These are phyloP conservation scores for Gossypium lobatum DNA, from an alignment of 441 rosid genomes.

Conservation along the genomic window DNA sequence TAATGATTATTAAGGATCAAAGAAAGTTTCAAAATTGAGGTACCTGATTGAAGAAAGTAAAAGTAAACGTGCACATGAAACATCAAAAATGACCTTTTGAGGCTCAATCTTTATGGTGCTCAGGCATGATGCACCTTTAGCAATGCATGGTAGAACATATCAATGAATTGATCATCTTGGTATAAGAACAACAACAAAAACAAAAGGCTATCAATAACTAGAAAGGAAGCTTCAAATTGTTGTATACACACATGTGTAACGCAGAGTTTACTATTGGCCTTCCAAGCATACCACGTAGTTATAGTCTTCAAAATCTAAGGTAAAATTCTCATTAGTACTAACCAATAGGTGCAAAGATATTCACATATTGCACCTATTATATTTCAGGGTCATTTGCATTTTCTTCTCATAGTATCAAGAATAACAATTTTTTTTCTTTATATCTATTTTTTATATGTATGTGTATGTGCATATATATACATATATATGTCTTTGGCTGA, in stretches of 20 bases:
- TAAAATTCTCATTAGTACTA: background rate
- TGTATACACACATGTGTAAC: background rate
- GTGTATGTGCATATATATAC: too few species aligned
- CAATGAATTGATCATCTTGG: slow-evolving; percentile 59
- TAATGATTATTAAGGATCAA: background rate
- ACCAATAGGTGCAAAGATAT: background rate
- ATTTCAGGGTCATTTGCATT: background rate
- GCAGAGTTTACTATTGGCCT: background rate
- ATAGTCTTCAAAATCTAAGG: background rate
- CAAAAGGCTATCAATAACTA: background rate
- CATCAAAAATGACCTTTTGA: background rate
- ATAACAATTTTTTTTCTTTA: background rate
- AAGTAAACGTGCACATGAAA: background rate
- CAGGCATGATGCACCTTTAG: slow-evolving; percentile 39
- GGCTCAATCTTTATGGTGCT: slow-evolving; percentile 11
- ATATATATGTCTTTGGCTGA: background rate
- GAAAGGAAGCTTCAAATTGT: background rate
- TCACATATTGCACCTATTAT: background rate
- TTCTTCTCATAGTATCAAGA: background rate
- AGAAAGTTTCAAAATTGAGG: background rate
- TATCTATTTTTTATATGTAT: background rate
- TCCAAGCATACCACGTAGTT: background rate
- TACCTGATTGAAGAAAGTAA: slow-evolving; percentile 1
- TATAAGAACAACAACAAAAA: slow-evolving; percentile 9
- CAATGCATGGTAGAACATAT: slow-evolving; percentile 53